Conservation (phyloP, 176 grass and related monocot genomes). For the Triticum monococcum region DNA sequence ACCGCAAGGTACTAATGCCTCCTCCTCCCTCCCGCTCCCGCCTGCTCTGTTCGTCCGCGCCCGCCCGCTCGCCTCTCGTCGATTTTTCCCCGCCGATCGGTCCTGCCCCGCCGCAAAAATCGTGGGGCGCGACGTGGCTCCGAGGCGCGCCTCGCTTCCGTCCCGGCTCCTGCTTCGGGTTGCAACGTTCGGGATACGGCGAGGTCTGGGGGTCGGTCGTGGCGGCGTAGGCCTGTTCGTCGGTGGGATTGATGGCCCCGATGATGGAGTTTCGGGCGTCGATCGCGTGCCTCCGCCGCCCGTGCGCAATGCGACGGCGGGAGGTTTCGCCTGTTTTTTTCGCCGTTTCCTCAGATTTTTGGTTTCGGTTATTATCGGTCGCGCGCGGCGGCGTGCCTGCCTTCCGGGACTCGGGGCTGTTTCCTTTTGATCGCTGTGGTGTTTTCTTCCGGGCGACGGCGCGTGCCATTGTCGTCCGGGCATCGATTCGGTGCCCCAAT, state of each 20-base stretch:
- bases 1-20: slow-evolving; percentile 43
- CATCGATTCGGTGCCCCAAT: slow-evolving; percentile 31
- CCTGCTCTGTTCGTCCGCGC: neutral
- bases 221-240: neutral
- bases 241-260: neutral
- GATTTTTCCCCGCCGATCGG: neutral
- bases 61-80: neutral
- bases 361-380: slow-evolving; percentile 11
- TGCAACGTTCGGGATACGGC: neutral
- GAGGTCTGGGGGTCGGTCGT: neutral
- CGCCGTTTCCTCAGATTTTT: neutral
- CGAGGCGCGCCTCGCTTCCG: neutral
- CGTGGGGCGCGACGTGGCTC: neutral
- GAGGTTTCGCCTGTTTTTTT: neutral
- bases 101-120: neutral
- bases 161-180: neutral
- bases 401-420: neutral
- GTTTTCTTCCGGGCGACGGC: neutral
- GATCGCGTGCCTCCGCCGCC: neutral
- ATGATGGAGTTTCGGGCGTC: neutral
- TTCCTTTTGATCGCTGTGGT: slow-evolving; percentile 26
- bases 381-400: slow-evolving; percentile 9
- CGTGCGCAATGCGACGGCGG: slow-evolving; percentile 23
- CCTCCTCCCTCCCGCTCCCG: neutral
- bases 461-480: neutral